Percentiles rank a stretch among this genome's conserved stretches.
These are phyloP conservation scores for Chaetomium olivaceum DNA, from an alignment of 2,329 filamentous ascomycete species.

Conservation along the genomic window DNA sequence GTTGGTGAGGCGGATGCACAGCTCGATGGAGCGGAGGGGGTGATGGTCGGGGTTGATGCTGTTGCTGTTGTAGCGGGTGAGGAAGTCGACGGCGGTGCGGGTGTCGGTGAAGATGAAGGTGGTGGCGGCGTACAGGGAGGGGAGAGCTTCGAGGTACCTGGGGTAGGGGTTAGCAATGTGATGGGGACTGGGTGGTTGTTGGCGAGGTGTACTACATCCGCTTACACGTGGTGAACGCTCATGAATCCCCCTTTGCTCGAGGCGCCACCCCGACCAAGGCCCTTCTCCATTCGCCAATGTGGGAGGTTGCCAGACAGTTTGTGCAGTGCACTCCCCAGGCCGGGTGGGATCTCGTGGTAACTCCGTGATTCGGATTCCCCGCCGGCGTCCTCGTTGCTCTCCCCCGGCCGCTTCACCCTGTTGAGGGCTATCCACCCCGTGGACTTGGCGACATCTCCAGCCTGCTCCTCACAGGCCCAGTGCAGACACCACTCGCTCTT, in stretches of 20 bases:
- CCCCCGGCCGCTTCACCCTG: no score
- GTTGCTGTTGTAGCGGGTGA: constrained; percentile 25
- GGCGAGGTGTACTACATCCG: constrained; percentile 31
- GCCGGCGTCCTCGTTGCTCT: not conserved
- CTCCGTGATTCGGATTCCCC: not conserved
- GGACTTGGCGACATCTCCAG: not conserved
- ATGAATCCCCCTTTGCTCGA: constrained; percentile 23
- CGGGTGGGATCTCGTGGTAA: no score
- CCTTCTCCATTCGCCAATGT: not conserved
- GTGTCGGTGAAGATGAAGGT: constrained; percentile 38
- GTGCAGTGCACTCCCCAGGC: no score
- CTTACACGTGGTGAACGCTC: constrained; percentile 33
- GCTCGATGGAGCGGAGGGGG: constrained; percentile 33
- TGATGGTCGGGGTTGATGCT: constrained; percentile 7
- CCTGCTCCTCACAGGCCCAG: constrained; percentile 30
- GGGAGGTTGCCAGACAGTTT: not conserved
- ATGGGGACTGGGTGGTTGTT: no score
- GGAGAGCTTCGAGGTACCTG: constrained; percentile 36
- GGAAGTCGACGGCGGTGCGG: constrained; percentile 30
- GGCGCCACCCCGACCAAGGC: no score
- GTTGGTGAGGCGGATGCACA: constrained; percentile 33
- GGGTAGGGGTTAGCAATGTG: not conserved
- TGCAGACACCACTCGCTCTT: constrained; percentile 32
- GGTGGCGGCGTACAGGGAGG: constrained; percentile 31
- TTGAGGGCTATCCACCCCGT: not conserved